Conservation (phyloP, 2,329 filamentous ascomycete species). For the Trichophaea hybrida region DNA sequence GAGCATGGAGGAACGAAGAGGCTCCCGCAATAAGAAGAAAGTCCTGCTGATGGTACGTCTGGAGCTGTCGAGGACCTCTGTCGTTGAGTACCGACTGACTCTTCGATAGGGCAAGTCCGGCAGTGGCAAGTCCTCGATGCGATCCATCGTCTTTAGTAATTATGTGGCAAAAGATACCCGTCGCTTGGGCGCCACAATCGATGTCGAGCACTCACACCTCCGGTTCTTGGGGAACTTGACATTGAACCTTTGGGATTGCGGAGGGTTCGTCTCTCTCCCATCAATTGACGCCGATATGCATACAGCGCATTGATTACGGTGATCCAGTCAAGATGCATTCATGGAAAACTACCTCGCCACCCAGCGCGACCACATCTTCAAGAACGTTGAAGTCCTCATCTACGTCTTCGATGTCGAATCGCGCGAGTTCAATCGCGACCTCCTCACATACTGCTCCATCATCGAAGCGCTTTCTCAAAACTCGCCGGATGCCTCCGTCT, state of each 20-base stretch:
- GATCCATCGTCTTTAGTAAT: constrained; percentile 97
- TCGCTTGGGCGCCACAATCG: constrained; percentile 84
- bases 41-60: constrained; percentile 3
- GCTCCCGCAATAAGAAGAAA: constrained; percentile 3
- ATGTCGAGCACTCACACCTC: constrained; percentile 95
- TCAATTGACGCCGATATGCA: neutral
- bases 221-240: constrained; percentile 97
- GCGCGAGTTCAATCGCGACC: constrained; percentile 81
- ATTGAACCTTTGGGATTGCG: constrained; percentile 96
- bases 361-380: constrained; percentile 92
- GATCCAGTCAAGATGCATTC: constrained; percentile 75
- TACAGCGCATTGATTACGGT: neutral
- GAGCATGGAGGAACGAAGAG: constrained; percentile 3
- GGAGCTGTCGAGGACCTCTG: neutral
- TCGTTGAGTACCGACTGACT: neutral
- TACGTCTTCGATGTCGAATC: constrained; percentile 99
- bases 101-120: constrained; percentile 65
- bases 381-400: constrained; percentile 88
- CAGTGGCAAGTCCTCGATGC: constrained; percentile 95
- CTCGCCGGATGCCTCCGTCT: constrained; percentile 68
- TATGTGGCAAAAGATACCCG: constrained; percentile 94
- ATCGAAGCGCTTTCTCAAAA: constrained; percentile 78
- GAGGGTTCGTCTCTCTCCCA: constrained; percentile 45
- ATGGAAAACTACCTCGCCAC: constrained; percentile 97
- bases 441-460: constrained; percentile 82